Evolutionary conservation across 2,329 filamentous ascomycete species (phyloP).

Genomic region (Aspergillus chevalieri): DNA sequence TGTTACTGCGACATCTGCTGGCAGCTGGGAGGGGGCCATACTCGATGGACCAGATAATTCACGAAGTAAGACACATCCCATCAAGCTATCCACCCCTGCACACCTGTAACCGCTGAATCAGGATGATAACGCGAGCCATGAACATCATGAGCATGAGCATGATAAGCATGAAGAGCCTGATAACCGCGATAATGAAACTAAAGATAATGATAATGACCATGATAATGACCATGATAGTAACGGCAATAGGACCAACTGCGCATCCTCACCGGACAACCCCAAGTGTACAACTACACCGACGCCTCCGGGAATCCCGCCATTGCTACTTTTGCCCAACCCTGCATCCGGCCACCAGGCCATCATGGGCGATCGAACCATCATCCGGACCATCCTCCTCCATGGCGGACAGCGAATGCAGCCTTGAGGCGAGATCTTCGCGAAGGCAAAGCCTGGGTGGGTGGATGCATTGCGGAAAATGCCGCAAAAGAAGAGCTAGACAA

Average conservation of each 20-base stretch:
- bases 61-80: background rate
- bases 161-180: no score
- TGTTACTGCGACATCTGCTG: slow-evolving; percentile 5
- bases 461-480: slow-evolving; percentile 1
- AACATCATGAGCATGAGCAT: no score
- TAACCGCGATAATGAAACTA: no score
- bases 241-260: slow-evolving; percentile 1
- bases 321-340: slow-evolving; percentile 34
- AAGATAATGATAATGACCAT: background rate
- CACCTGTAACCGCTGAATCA: no score
- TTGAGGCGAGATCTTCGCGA: slow-evolving; percentile 33
- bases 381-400: slow-evolving; percentile 34
- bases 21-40: slow-evolving; percentile 2
- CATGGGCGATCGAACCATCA: slow-evolving; percentile 36
- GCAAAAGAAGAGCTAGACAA: background rate
- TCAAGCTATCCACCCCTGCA: no score
- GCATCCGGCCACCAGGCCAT: slow-evolving; percentile 33
- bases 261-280: slow-evolving; percentile 2
- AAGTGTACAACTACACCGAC: slow-evolving; percentile 2
- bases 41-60: background rate
- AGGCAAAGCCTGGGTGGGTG: slow-evolving; percentile 31
- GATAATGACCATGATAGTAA: background rate
- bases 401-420: slow-evolving; percentile 28
- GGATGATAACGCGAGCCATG: no score
- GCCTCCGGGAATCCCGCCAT: slow-evolving; percentile 7